Conservation (phyloP, 805 yeast genomes). For the Kluyveromyces lactis region DNA sequence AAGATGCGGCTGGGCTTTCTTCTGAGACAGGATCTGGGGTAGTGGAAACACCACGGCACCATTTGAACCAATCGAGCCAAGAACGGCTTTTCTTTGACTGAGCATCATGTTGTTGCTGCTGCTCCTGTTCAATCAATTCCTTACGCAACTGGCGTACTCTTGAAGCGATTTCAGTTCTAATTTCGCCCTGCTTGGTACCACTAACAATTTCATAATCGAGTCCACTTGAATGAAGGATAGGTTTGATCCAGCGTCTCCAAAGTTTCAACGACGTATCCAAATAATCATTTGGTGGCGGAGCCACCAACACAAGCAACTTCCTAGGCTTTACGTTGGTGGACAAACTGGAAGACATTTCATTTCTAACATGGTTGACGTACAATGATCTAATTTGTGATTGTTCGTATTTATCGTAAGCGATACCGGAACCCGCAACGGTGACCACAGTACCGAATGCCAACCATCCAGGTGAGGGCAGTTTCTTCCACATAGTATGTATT, state of each 20-base stretch:
- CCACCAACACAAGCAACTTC: constrained; percentile 71
- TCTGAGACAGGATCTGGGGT: too few relatives aligned
- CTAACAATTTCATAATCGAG: constrained; percentile 72
- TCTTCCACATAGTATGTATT: not conserved
- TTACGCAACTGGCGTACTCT: constrained; percentile 65
- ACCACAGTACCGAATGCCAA: constrained; percentile 73
- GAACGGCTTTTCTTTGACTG: not conserved
- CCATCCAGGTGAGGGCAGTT: constrained; percentile 89
- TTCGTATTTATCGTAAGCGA: constrained; percentile 67
- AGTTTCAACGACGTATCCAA: constrained; percentile 64
- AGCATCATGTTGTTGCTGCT: too few relatives aligned
- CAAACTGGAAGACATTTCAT: constrained; percentile 42
- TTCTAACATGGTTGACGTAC: constrained; percentile 52
- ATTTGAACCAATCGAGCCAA: not conserved
- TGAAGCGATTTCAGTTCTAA: constrained; percentile 73
- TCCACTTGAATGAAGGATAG: constrained; percentile 75
- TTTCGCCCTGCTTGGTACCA: constrained; percentile 83
- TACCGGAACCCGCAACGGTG: constrained; percentile 62
- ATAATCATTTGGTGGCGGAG: constrained; percentile 96
- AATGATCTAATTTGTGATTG: constrained; percentile 51
- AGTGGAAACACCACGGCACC: too few relatives aligned
- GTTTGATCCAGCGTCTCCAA: constrained; percentile 76
- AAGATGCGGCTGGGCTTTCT: constrained; percentile 2
- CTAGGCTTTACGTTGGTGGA: constrained; percentile 53
- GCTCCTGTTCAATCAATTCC: constrained; percentile 24